Conservation (phyloP, 176 grass and related monocot genomes). For the Oryza punctata region DNA sequence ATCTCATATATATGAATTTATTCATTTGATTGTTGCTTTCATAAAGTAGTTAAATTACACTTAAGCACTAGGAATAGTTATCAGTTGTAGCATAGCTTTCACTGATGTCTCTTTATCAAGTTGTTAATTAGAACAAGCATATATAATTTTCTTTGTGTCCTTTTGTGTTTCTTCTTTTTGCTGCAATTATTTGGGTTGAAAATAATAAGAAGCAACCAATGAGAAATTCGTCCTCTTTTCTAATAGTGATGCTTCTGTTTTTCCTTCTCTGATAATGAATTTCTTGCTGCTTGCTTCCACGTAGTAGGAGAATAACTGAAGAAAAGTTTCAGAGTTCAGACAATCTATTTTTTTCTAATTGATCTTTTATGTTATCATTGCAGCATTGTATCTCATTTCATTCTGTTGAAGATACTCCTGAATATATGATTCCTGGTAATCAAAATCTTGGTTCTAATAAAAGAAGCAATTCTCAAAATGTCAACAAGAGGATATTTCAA, state of each 20-base stretch:
- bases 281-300: neutral
- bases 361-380: too few relatives aligned
- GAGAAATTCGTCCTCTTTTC: neutral
- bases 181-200: neutral
- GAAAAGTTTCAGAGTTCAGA: neutral
- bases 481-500: too few relatives aligned
- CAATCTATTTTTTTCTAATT: too few relatives aligned
- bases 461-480: too few relatives aligned
- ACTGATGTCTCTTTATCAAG: neutral
- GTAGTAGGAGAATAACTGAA: neutral
- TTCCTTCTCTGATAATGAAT: neutral
- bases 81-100: constrained; percentile 11
- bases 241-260: neutral
- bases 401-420: too few relatives aligned
- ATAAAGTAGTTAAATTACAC: neutral
- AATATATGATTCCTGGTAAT: too few relatives aligned
- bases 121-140: neutral
- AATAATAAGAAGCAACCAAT: neutral
- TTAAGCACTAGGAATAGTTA: neutral
- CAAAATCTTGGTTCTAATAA: too few relatives aligned
- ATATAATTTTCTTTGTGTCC: neutral
- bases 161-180: neutral
- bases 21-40: neutral
- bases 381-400: too few relatives aligned
- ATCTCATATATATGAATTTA: neutral